These are phyloP conservation scores for Brettanomyces custersianus DNA, from an alignment of 805 yeast genomes.

Conservation along the genomic window DNA sequence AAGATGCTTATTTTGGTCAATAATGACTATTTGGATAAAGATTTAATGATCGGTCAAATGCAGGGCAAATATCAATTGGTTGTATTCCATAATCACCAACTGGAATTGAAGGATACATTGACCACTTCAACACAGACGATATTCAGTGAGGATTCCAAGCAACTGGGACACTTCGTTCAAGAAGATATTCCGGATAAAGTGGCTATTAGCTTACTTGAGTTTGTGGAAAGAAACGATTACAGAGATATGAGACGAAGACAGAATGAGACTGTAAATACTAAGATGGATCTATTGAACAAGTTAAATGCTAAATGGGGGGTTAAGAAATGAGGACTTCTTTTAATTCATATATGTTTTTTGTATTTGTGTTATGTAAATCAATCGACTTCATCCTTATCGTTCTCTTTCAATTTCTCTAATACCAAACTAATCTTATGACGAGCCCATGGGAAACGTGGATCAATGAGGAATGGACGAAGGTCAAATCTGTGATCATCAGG, in stretches of 20 bases:
- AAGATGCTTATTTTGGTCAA: slow-evolving; percentile 79
- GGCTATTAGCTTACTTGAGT: slow-evolving; percentile 45
- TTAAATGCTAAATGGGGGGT: slow-evolving; percentile 27
- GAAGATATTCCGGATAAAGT: slow-evolving; percentile 77
- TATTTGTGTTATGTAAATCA: slow-evolving; percentile 20
- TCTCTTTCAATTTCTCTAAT: slow-evolving; percentile 45
- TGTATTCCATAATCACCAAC: slow-evolving; percentile 42
- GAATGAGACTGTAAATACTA: slow-evolving; percentile 7
- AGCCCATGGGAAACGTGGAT: slow-evolving; percentile 87
- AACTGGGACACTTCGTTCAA: slow-evolving; percentile 90
- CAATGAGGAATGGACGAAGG: slow-evolving; percentile 87
- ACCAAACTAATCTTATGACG: slow-evolving; percentile 78
- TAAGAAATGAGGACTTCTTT: slow-evolving; percentile 9
- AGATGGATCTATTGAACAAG: slow-evolving; percentile 19
- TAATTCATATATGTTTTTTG: neutral
- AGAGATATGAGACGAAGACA: slow-evolving; percentile 13
- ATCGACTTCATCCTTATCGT: slow-evolving; percentile 32
- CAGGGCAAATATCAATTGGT: slow-evolving; percentile 91
- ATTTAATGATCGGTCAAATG: slow-evolving; percentile 92
- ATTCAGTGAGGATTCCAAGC: slow-evolving; percentile 24
- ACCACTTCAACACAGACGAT: slow-evolving; percentile 19
- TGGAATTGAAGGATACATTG: slow-evolving; percentile 11
- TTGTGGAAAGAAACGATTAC: slow-evolving; percentile 36
- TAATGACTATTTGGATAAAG: slow-evolving; percentile 79
- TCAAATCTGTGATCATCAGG: slow-evolving; percentile 98